Base-by-base conservation (phyloP, 2,329 filamentous ascomycete species). In the Trichoderma asperellum region DNA sequence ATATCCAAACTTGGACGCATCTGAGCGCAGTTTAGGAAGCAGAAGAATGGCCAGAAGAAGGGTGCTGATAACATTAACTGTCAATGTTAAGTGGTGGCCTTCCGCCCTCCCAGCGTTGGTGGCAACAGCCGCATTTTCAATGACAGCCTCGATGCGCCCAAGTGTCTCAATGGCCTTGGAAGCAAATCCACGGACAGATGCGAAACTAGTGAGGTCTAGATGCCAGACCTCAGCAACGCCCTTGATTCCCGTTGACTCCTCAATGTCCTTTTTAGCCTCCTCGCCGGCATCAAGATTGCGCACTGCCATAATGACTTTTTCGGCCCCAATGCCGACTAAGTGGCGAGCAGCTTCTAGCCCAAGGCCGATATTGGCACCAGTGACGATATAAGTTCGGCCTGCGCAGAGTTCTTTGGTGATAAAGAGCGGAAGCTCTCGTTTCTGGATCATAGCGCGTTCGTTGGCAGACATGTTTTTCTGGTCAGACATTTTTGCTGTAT, bases 1-100 rank as follows among this genome's bases (percentile, higher is more conserved):
- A 10, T 81, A 81, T 16, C 74, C 74, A 16, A 37, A 32, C 78
- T 77, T 73, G 18, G 58, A 27, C 21, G 58, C 43, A 8, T 61
- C 58, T 4, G 27, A 21, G 24, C 58, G 58, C 18, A 87, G 70
- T 37, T 75, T 73, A 1, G 84, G 83, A 27, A 87, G 74, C 32
- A 85, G 71, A 64, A 82, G 71, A 6, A 86, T 53, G 0, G 80
- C 80, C 66, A 86, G 76, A 35, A 86, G 75, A 52, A 83, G 81
- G 0, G 82, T 85, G 4, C 79, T 79, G 40, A 86, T 75, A 18
- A 85, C 81, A 72, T 86, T 86, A 52, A 85, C 79, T 4, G 80
- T 81, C 63, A 85, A 73, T 37, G 76, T 80, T n/a, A 73, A 73
- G 73, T 85, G 83, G 65, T 81, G 78, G 1, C 81, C 83, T 66